These are phyloP conservation scores for Pseudozyma thailandica DNA, from an alignment of 1,284 basidiomycete species.

Conservation along the genomic window DNA sequence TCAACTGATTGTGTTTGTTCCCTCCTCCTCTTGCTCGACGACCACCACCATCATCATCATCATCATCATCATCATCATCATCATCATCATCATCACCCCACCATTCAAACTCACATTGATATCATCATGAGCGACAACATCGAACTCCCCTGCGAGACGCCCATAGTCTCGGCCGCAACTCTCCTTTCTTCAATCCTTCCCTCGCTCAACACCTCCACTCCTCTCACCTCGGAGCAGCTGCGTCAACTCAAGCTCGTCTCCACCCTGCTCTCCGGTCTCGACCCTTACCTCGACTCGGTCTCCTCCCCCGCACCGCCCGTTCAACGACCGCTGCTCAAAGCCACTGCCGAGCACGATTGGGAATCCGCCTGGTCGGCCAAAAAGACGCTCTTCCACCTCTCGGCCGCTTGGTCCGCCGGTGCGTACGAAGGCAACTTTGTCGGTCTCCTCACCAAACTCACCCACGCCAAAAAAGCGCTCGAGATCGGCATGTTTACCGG, in stretches of 20 bases:
- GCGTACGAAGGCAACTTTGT: slow-evolving; percentile 56
- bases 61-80: too few species aligned
- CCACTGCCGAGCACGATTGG: slow-evolving; percentile 55
- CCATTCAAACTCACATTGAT: background rate
- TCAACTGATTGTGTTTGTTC: too few species aligned
- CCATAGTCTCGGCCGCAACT: slow-evolving; percentile 39
- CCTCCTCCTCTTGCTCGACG: background rate
- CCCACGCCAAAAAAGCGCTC: slow-evolving; percentile 45
- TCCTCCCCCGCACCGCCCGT: slow-evolving; percentile 38
- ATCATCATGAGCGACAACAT: slow-evolving; percentile 27
- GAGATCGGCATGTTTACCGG: slow-evolving; percentile 63
- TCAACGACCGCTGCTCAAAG: slow-evolving; percentile 38
- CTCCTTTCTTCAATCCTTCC: slow-evolving; percentile 38
- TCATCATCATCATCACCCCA: background rate
- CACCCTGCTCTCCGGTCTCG: slow-evolving; percentile 35
- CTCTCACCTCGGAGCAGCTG: slow-evolving; percentile 17
- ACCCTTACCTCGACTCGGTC: slow-evolving; percentile 49
- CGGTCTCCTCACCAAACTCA: slow-evolving; percentile 46
- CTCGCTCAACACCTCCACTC: slow-evolving; percentile 13
- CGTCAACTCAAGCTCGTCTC: slow-evolving; percentile 37
- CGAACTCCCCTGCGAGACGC: slow-evolving; percentile 41
- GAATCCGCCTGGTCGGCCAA: slow-evolving; percentile 29
- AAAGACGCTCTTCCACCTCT: slow-evolving; percentile 41
- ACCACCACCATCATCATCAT: background rate
- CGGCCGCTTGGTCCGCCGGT: slow-evolving; percentile 48